phyloP scores from a whole-genome alignment of 2,329 filamentous ascomycete species.

The Zasmidium angulare region DNA sequence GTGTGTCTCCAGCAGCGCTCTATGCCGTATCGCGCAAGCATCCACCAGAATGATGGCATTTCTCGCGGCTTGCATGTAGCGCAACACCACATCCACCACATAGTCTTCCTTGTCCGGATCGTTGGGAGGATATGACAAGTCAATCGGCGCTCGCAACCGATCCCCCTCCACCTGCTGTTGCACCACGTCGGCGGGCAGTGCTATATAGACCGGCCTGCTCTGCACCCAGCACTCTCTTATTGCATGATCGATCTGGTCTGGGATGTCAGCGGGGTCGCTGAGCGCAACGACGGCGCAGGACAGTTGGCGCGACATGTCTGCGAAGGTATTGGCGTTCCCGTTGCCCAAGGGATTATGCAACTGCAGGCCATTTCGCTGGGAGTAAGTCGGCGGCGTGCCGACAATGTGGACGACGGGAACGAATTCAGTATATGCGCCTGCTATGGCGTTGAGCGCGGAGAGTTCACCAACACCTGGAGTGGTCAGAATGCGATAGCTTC shows the following conservation, averaged over 20 bases:
- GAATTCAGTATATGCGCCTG: constrained; percentile 49
- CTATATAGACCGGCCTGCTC: constrained; percentile 3
- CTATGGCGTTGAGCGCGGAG: constrained; percentile 48
- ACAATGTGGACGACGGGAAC: constrained; percentile 51
- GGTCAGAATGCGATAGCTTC: background rate
- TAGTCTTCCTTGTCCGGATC: constrained; percentile 35
- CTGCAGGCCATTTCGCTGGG: constrained; percentile 33
- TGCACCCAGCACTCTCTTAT: constrained; percentile 5
- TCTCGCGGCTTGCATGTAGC: constrained; percentile 45
- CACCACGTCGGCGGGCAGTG: constrained; percentile 2
- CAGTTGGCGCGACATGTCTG: constrained; percentile 2
- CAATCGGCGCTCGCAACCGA: constrained; percentile 23
- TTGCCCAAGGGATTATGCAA: background rate
- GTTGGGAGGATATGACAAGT: constrained; percentile 39
- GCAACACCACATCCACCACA: constrained; percentile 34
- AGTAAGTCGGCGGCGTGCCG: constrained; percentile 41
- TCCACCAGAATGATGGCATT: constrained; percentile 54
- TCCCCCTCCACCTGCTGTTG: constrained; percentile 31
- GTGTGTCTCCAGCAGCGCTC: constrained; percentile 45
- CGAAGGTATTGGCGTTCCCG: constrained; percentile 3
- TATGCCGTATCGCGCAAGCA: constrained; percentile 45
- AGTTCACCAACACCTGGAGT: constrained; percentile 44
- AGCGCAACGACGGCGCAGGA: constrained; percentile 2
- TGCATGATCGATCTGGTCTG: constrained; percentile 3
- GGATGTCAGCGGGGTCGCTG: background rate